Evolutionary conservation across 441 rosid genomes (phyloP).

Genomic region (Macaranga tanarius): DNA sequence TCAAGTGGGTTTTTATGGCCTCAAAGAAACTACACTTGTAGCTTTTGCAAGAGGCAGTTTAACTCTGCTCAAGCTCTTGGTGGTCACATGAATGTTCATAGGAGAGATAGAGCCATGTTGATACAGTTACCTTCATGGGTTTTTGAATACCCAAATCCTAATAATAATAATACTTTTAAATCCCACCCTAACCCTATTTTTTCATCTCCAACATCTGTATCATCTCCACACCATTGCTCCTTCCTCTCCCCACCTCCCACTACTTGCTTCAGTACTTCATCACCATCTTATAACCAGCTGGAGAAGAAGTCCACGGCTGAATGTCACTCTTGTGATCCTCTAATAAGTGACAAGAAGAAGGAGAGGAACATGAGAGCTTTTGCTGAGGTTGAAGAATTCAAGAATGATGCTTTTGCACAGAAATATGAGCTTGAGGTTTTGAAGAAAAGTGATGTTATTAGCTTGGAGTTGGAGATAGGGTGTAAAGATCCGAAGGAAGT

Average conservation of each 20-base stretch:
- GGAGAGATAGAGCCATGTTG: constrained; percentile 79
- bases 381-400: constrained; percentile 24
- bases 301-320: constrained; percentile 18
- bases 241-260: constrained; percentile 14
- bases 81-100: constrained; percentile 85
- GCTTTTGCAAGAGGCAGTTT: constrained; percentile 72
- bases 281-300: constrained; percentile 6
- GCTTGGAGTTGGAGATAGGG: constrained; percentile 40
- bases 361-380: constrained; percentile 18
- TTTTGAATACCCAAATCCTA: constrained; percentile 37
- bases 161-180: neutral
- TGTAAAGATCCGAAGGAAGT: constrained; percentile 38
- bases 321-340: constrained; percentile 8
- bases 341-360: constrained; percentile 24
- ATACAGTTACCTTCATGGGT: constrained; percentile 58
- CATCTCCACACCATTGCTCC: constrained; percentile 22
- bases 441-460: constrained; percentile 23
- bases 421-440: constrained; percentile 18
- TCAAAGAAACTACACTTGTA: constrained; percentile 59
- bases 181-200: constrained; percentile 25
- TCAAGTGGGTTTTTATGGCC: constrained; percentile 52
- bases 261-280: constrained; percentile 12
- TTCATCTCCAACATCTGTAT: constrained; percentile 22
- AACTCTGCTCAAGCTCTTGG: constrained; percentile 92
- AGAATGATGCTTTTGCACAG: constrained; percentile 8